These are phyloP conservation scores for Lecanicillium sp. DNA, from an alignment of 2,329 filamentous ascomycete genomes.

Conservation along the genomic window DNA sequence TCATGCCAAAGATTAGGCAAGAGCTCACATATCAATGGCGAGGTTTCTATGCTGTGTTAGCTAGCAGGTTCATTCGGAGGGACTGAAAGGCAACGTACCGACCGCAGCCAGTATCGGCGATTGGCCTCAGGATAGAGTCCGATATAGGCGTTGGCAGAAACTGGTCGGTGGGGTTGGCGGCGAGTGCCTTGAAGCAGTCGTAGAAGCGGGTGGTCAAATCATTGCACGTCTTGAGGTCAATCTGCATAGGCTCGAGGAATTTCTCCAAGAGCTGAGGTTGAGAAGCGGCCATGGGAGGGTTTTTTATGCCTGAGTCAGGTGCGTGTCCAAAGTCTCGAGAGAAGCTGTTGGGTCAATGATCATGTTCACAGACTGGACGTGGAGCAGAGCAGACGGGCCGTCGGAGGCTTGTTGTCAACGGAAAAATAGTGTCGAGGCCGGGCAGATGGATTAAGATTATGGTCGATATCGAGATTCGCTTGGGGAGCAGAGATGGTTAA, in stretches of 20 bases:
- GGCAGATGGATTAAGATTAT: no score
- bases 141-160: conserved; percentile 58
- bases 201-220: conserved; percentile 43
- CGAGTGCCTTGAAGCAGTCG: conserved; percentile 42
- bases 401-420: no score
- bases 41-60: conserved; percentile 39
- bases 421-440: no score
- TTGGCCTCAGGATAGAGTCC: conserved; percentile 49
- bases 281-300: conserved; percentile 20
- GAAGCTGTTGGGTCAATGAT: conserved; percentile 5
- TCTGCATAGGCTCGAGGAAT: conserved; percentile 46
- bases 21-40: conserved; percentile 59
- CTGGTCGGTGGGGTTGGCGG: conserved; percentile 47
- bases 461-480: not conserved
- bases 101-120: conserved; percentile 35
- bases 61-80: not conserved
- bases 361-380: not conserved
- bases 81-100: conserved; percentile 36
- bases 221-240: conserved; percentile 41
- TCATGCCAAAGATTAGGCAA: not conserved
- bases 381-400: not conserved
- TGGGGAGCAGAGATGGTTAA: not conserved
- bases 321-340: conserved; percentile 4
- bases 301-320: conserved; percentile 1
- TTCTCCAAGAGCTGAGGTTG: conserved; percentile 25